phyloP scores from a whole-genome alignment of 139 green algal genomes.

The Astrephomene gubernaculifera region DNA sequence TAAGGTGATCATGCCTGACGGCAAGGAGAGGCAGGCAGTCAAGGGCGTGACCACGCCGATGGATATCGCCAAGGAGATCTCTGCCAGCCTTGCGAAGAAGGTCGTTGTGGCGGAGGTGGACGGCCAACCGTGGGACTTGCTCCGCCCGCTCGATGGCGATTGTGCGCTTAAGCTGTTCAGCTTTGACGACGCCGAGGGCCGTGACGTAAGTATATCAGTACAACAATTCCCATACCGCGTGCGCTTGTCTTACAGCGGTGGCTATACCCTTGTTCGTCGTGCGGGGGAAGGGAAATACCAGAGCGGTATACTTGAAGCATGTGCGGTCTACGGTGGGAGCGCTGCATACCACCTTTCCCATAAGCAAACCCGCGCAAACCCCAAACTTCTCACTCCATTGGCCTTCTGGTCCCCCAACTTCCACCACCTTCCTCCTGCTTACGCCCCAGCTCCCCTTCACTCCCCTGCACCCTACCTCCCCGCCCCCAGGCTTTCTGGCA shows the following conservation, averaged over 20 bases:
- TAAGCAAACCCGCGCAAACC: too few relatives aligned
- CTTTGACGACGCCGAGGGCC: conserved; percentile 91
- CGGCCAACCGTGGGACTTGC: conserved; percentile 89
- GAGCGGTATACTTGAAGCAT: too few relatives aligned
- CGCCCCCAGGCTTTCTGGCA: conserved; percentile 95
- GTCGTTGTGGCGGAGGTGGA: conserved; percentile 90
- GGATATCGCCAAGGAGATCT: conserved; percentile 92
- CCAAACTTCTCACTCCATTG: too few relatives aligned
- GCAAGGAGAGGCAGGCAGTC: conserved; percentile 74
- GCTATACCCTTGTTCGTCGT: too few relatives aligned
- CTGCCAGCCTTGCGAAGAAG: conserved; percentile 92
- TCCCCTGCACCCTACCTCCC: background rate
- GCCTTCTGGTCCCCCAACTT: too few relatives aligned
- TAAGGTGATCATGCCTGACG: conserved; percentile 92
- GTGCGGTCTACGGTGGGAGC: too few relatives aligned
- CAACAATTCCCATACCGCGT: too few relatives aligned
- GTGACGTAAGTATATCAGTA: conserved; percentile 79
- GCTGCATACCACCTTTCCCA: too few relatives aligned
- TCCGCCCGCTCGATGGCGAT: conserved; percentile 88
- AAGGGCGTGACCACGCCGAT: conserved; percentile 90
- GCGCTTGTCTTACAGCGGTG: too few relatives aligned
- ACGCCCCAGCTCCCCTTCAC: background rate
- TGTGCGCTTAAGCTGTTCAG: conserved; percentile 89
- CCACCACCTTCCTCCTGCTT: too few relatives aligned
- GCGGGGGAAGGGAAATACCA: too few relatives aligned